Conservation (phyloP, 257 asterid species). For the Coffea canephora region DNA sequence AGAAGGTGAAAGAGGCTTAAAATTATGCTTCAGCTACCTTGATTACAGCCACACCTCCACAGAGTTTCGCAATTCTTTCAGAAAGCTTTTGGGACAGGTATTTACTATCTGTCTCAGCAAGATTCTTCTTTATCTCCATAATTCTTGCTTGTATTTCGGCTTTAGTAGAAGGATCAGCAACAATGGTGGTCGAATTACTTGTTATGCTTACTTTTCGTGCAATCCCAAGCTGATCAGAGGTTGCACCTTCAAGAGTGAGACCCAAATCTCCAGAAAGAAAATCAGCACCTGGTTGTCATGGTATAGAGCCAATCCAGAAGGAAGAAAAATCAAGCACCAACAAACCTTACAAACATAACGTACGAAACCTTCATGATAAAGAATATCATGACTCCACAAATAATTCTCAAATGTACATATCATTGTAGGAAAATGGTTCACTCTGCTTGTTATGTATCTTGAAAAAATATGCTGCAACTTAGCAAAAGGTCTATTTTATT, state of each 20-base stretch:
- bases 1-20: neutral
- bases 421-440: neutral
- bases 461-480: neutral
- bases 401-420: neutral
- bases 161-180: conserved; percentile 89
- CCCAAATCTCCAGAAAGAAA: conserved; percentile 91
- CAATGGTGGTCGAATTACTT: conserved; percentile 63
- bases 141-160: conserved; percentile 94
- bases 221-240: conserved; percentile 99
- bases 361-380: neutral
- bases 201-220: conserved; percentile 75
- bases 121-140: conserved; percentile 84
- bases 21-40: conserved; percentile 36
- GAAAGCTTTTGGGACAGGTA: conserved; percentile 67
- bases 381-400: neutral
- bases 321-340: conserved; percentile 9
- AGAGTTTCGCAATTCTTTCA: conserved; percentile 83
- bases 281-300: conserved; percentile 73
- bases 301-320: conserved; percentile 10
- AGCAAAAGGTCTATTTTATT: neutral
- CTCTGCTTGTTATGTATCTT: neutral
- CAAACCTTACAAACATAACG: neutral
- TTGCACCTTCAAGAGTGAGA: conserved; percentile 63
- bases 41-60: conserved; percentile 81
- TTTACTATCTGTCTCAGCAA: conserved; percentile 73